Evolutionary conservation across 2,329 filamentous ascomycete species (phyloP).

Genomic region (Trichoderma atrobrunneum): DNA sequence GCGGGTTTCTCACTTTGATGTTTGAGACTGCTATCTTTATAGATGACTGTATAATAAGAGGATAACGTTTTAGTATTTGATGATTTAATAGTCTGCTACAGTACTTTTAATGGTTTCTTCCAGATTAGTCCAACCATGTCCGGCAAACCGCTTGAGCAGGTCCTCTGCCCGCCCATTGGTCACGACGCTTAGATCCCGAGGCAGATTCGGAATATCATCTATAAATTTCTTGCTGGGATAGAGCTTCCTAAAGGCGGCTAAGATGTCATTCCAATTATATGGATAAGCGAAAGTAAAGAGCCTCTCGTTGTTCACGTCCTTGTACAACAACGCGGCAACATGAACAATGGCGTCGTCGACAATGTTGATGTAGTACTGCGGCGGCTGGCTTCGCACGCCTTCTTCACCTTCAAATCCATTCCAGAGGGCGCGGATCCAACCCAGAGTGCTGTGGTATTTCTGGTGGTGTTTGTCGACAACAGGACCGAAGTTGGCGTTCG

Average conservation of each 20-base stretch:
- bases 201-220: neutral
- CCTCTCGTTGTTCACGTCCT: neutral
- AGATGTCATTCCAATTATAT: neutral
- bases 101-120: constrained; percentile 12
- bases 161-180: constrained; percentile 22
- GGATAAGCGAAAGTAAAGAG: neutral
- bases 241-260: neutral
- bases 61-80: neutral
- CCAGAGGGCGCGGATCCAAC: neutral
- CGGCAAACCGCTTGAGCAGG: constrained; percentile 21
- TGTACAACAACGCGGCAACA: neutral
- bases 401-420: neutral
- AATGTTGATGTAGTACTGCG: neutral
- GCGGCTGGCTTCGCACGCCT: neutral
- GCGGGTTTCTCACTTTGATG: neutral
- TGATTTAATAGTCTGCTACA: neutral
- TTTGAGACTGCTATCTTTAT: neutral
- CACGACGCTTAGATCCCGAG: constrained; percentile 11
- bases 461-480: constrained; percentile 22
- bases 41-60: neutral
- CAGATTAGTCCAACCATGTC: constrained; percentile 22
- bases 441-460: constrained; percentile 16
- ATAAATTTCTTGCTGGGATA: constrained; percentile 19
- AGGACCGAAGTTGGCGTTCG: constrained; percentile 29
- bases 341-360: neutral